These are phyloP conservation scores for Colletotrichum neosansevieriae DNA, from an alignment of 2,329 filamentous ascomycete species.

Conservation along the genomic window DNA sequence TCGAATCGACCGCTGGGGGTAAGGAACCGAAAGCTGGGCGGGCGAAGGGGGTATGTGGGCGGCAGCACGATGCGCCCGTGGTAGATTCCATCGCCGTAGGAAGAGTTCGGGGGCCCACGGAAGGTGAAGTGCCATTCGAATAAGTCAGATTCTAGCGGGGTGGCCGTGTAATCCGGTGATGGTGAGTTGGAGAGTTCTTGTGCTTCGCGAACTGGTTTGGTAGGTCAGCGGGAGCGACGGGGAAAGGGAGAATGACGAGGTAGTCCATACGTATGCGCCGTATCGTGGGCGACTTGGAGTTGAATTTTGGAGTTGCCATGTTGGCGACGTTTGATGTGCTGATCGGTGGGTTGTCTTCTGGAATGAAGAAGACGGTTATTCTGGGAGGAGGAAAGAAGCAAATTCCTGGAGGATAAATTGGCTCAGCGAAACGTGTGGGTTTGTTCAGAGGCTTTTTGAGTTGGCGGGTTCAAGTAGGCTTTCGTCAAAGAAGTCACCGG, in stretches of 20 bases:
- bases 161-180: slow-evolving; percentile 86
- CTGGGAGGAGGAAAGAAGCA: no score
- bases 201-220: slow-evolving; percentile 83
- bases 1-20: slow-evolving; percentile 95
- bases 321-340: slow-evolving; percentile 28
- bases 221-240: slow-evolving; percentile 1
- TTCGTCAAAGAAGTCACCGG: no score
- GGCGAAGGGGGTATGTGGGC: slow-evolving; percentile 88
- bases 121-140: slow-evolving; percentile 99
- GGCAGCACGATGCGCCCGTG: slow-evolving; percentile 96
- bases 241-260: slow-evolving; percentile 24
- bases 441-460: no score
- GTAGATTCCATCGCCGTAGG: slow-evolving; percentile 87
- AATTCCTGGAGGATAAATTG: no score
- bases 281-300: slow-evolving; percentile 85
- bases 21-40: slow-evolving; percentile 94
- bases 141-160: slow-evolving; percentile 87
- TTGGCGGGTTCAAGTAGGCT: no score
- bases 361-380: no score
- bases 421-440: no score
- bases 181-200: slow-evolving; percentile 84
- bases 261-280: slow-evolving; percentile 78
- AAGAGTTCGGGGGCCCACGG: slow-evolving; percentile 85
- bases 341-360: no score
- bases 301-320: slow-evolving; percentile 66